Percentiles rank a stretch among this genome's conserved stretches.
Conservation (phyloP, 306 rosid species). For the Pyrus bretschneideri region DNA sequence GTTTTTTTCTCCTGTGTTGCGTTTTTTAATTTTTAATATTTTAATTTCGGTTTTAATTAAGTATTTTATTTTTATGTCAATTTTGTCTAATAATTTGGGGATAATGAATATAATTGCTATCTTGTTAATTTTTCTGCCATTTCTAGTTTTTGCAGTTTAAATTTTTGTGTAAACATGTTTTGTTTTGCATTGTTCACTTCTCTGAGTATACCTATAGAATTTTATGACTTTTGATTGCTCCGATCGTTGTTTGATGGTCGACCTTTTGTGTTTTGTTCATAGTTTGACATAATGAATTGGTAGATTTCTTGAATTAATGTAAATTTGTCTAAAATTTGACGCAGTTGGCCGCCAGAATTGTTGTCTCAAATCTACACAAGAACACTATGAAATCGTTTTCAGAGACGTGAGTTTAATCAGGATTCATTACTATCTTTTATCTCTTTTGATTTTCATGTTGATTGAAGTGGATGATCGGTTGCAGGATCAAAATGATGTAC, state of each 20-base stretch:
- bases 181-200: background rate
- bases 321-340: background rate
- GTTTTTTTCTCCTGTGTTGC: background rate
- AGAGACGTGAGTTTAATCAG: constrained; percentile 50
- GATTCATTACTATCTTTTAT: background rate
- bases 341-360: constrained; percentile 87
- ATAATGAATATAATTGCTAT: background rate
- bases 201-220: background rate
- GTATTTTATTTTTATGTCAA: background rate
- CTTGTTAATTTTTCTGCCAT: background rate
- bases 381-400: constrained; percentile 62
- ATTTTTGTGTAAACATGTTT: background rate
- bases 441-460: background rate
- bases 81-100: background rate
- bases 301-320: background rate
- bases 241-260: too few species aligned
- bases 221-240: background rate
- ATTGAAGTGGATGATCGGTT: constrained; percentile 4
- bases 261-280: background rate
- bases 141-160: background rate
- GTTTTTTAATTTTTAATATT: background rate
- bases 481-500: constrained; percentile 58
- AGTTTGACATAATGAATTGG: background rate
- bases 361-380: constrained; percentile 72
- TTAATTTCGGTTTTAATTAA: background rate